A percentile compares a stretch with the other conserved stretches of the same genome.
Evolutionary conservation across 2,329 filamentous ascomycete species (phyloP).

Genomic region (Fusarium sp.): DNA sequence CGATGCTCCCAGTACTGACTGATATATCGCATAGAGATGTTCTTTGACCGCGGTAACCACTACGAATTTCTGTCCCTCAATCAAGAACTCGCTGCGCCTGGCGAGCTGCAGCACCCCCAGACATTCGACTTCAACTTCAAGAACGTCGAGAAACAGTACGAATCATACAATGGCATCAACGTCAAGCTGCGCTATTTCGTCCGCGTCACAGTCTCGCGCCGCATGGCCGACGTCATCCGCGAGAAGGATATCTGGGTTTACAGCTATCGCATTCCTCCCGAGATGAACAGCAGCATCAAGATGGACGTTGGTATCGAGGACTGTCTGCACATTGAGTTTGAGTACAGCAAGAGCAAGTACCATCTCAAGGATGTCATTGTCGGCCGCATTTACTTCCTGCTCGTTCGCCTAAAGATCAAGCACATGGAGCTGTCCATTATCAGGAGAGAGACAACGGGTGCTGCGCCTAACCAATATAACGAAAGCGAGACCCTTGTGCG

Average conservation of each 20-base stretch:
- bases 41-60: constrained; percentile 98
- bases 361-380: constrained; percentile 99
- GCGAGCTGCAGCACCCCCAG: constrained; percentile 98
- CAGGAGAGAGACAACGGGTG: constrained; percentile 93
- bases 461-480: constrained; percentile 98
- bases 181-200: constrained; percentile 99
- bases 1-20: constrained; percentile 5
- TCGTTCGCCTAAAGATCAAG: constrained; percentile 98
- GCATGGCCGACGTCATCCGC: constrained; percentile 97
- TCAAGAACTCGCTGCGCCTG: constrained; percentile 95
- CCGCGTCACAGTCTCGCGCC: constrained; percentile 92
- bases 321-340: constrained; percentile 98
- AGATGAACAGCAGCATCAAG: constrained; percentile 99
- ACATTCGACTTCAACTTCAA: constrained; percentile 99
- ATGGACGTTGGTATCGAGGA: constrained; percentile 99
- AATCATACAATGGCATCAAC: constrained; percentile 99
- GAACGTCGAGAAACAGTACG: constrained; percentile 99
- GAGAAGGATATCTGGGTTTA: constrained; percentile 99
- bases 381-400: constrained; percentile 96
- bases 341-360: constrained; percentile 99
- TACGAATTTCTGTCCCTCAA: constrained; percentile 98
- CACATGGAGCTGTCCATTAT: constrained; percentile 99
- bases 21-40: constrained; percentile 80
- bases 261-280: constrained; percentile 95
- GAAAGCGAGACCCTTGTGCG: constrained; percentile 98